phyloP scores from a whole-genome alignment of 306 rosid genomes.

The Citrullus amarus region DNA sequence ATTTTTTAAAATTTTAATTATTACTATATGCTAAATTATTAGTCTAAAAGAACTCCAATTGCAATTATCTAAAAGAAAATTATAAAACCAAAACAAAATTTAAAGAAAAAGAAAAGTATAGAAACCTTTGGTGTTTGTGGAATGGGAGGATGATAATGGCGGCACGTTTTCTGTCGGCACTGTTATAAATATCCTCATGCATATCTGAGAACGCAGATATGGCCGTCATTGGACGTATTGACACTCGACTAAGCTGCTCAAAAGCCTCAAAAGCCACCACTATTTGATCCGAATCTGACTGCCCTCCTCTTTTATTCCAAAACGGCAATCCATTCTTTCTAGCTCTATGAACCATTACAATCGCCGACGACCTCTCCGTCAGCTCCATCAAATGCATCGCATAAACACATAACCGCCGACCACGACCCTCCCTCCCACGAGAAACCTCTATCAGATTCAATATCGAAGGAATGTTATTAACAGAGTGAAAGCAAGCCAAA shows the following conservation, averaged over 20 bases:
- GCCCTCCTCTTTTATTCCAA: slow-evolving; percentile 30
- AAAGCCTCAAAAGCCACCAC: slow-evolving; percentile 53
- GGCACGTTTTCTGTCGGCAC: slow-evolving; percentile 36
- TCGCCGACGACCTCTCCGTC: slow-evolving; percentile 51
- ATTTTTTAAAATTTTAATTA: too few species aligned
- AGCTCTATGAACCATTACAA: slow-evolving; percentile 51
- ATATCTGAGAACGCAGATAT: slow-evolving; percentile 33
- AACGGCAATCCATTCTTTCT: slow-evolving; percentile 51
- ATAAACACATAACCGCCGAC: slow-evolving; percentile 49
- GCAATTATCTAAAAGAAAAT: too few species aligned
- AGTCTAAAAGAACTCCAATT: too few species aligned
- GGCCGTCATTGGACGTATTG: slow-evolving; percentile 65
- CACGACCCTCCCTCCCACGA: slow-evolving; percentile 40
- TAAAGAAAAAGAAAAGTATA: too few species aligned
- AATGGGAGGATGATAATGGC: slow-evolving; percentile 52
- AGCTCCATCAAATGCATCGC: slow-evolving; percentile 84
- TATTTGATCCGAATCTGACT: slow-evolving; percentile 23
- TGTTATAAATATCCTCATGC: slow-evolving; percentile 42
- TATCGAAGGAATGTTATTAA: slow-evolving; percentile 52
- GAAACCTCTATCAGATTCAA: slow-evolving; percentile 71
- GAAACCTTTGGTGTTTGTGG: slow-evolving; percentile 39
- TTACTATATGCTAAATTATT: too few species aligned
- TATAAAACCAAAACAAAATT: too few species aligned
- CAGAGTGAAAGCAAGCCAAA: slow-evolving; percentile 52
- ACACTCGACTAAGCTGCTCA: slow-evolving; percentile 39